phyloP scores from a whole-genome alignment of 768 basidiomycete genomes.

The Psilocybe cyanescens region DNA sequence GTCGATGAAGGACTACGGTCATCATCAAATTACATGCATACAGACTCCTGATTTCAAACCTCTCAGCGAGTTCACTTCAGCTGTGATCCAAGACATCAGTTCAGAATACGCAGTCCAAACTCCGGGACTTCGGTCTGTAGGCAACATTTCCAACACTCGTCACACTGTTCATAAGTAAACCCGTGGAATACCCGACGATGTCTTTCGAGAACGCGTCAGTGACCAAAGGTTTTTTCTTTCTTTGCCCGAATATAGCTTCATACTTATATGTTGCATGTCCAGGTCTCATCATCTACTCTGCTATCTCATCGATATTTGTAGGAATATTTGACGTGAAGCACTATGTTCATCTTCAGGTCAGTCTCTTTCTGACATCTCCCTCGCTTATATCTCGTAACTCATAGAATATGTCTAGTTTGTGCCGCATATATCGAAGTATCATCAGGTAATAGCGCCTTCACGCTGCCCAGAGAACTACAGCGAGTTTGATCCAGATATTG shows the following conservation, averaged over 20 bases:
- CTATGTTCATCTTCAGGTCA: constrained; percentile 83
- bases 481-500: constrained; percentile 33
- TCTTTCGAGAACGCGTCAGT: constrained; percentile 86
- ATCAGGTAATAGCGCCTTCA: constrained; percentile 62
- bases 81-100: too few species aligned
- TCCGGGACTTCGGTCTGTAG: too few species aligned
- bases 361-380: constrained; percentile 10
- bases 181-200: constrained; percentile 24
- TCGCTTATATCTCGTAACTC: constrained; percentile 2
- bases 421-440: constrained; percentile 88
- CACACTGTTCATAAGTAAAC: too few species aligned
- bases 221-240: constrained; percentile 64
- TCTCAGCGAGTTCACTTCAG: too few species aligned
- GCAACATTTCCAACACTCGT: too few species aligned
- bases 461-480: constrained; percentile 16
- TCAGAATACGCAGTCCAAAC: too few species aligned
- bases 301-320: constrained; percentile 70
- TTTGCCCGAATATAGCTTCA: too few species aligned
- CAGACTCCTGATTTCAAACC: too few species aligned
- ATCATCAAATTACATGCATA: too few species aligned
- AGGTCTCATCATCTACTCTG: constrained; percentile 82
- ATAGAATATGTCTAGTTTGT: constrained; percentile 53
- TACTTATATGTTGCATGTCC: constrained; percentile 4
- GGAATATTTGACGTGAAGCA: constrained; percentile 88
- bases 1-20: too few species aligned